Evolutionary conservation across 306 rosid genomes (phyloP), one percentile per base, ranked within the genome.

Genomic region (Prunus mume): DNA sequence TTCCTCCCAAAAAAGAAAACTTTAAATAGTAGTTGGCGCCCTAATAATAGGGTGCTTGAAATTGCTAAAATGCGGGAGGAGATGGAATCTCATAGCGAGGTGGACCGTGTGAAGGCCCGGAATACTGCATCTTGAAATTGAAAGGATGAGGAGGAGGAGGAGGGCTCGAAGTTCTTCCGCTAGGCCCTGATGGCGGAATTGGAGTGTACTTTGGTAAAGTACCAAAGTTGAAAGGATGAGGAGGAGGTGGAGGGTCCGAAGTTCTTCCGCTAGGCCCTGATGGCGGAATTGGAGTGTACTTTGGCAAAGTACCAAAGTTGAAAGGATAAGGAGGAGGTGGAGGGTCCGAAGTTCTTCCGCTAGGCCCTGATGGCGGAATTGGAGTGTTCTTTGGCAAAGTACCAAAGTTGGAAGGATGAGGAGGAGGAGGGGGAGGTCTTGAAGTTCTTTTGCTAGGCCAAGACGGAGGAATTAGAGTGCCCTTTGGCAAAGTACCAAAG

Each of bases 361-460:
- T 5, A 28, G 78, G 78, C 4, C 78, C 24, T n/a, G 62, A 28
- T 13, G 71, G 78, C 2, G 71, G 78, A 49, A 49, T 14, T 27
- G n/a, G 70, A 0, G 32, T 9, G 28, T 15, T 34, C 62, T 64
- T 49, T 15, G 22, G 71, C 8, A 45, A 3, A 6, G 19, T 28
- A 28, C 15, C 50, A 28, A 63, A 49, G n/a, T 55, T 17, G 0
- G 0, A 28, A 28, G 3, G 30, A 2, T 28, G 10, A 2, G 27
- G 47, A 55, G 24, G 65, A 71, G 76, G 10, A 6, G 4, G 3
- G 2, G 30, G 30, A 28, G 30, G 30, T 28, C 30, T 28, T 28
- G 30, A 28, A 28, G 30, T 28, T 2, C 7, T 6, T 0, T 9
- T 15, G 30, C 67, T 12, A 3, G 76, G 68, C 2, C 67, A 27